Percentiles rank a stretch among this genome's conserved stretches.
Evolutionary conservation across 306 rosid genomes (phyloP).

Genomic region (Casuarina cunninghamiana): DNA sequence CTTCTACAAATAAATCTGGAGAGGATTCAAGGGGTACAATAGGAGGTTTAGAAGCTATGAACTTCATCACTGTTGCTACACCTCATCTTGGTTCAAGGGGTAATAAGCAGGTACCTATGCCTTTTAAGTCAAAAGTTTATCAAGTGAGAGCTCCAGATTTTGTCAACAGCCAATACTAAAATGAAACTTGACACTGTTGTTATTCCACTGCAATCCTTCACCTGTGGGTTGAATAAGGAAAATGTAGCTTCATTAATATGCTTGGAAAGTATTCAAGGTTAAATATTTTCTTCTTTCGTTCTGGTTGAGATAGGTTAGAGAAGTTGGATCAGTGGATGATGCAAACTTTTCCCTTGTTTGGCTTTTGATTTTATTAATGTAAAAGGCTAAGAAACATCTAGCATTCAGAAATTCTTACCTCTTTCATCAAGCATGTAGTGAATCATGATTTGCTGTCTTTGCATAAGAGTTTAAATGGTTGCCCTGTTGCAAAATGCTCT

Average conservation of each 20-base stretch:
- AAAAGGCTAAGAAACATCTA: background rate
- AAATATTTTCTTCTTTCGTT: background rate
- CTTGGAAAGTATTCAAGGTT: background rate
- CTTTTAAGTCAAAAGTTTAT: background rate
- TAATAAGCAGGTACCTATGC: slow-evolving; percentile 67
- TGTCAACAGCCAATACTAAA: slow-evolving; percentile 7
- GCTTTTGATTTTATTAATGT: background rate
- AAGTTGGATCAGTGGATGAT: background rate
- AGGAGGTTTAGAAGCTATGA: slow-evolving; percentile 81
- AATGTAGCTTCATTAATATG: background rate
- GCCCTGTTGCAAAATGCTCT: background rate
- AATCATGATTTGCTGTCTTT: background rate
- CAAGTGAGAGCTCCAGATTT: background rate
- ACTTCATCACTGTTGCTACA: slow-evolving; percentile 90
- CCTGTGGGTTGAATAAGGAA: background rate
- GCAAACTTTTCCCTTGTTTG: background rate
- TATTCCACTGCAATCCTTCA: background rate
- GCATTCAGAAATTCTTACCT: background rate
- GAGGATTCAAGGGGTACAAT: slow-evolving; percentile 56
- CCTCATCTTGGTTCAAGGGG: slow-evolving; percentile 99
- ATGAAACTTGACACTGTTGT: slow-evolving; percentile 3
- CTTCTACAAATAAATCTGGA: slow-evolving; percentile 32
- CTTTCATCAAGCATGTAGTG: background rate
- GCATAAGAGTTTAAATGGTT: background rate
- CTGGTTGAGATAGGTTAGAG: background rate